Conservation (phyloP, 495 filamentous ascomycete genomes). For the Cairneyella variabilis region DNA sequence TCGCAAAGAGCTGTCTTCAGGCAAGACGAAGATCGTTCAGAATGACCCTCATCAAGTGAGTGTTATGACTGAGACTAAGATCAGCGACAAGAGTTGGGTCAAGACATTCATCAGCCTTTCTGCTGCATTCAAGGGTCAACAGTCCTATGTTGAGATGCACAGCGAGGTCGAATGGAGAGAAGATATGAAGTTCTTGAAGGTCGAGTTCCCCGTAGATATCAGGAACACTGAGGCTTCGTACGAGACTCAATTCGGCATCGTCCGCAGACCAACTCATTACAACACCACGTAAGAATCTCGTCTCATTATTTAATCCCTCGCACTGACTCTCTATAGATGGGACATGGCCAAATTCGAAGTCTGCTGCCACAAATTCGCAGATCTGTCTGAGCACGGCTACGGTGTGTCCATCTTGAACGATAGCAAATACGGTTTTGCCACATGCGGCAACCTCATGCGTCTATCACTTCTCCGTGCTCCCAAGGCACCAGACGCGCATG, state of each 20-base stretch:
- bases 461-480: constrained; percentile 83
- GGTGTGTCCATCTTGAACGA: constrained; percentile 95
- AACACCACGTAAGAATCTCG: constrained; percentile 77
- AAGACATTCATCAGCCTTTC: constrained; percentile 81
- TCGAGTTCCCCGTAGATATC: constrained; percentile 94
- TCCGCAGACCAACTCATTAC: constrained; percentile 87
- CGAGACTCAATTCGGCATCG: constrained; percentile 89
- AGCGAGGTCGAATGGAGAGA: constrained; percentile 91
- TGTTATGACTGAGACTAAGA: constrained; percentile 74
- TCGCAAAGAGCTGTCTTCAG: constrained; percentile 64
- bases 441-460: constrained; percentile 85
- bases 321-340: constrained; percentile 55
- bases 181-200: constrained; percentile 96
- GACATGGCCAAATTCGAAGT: constrained; percentile 99
- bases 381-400: constrained; percentile 87
- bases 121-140: constrained; percentile 57
- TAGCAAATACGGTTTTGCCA: constrained; percentile 95
- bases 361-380: constrained; percentile 96
- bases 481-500: constrained; percentile 94
- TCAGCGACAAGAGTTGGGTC: constrained; percentile 83
- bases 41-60: constrained; percentile 70
- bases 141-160: constrained; percentile 71
- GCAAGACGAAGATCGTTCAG: constrained; percentile 67
- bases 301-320: constrained; percentile 7
- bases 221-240: constrained; percentile 92